Evolutionary conservation across 2,329 filamentous ascomycete species (phyloP).

Genomic region (Penicillium corylophilum): DNA sequence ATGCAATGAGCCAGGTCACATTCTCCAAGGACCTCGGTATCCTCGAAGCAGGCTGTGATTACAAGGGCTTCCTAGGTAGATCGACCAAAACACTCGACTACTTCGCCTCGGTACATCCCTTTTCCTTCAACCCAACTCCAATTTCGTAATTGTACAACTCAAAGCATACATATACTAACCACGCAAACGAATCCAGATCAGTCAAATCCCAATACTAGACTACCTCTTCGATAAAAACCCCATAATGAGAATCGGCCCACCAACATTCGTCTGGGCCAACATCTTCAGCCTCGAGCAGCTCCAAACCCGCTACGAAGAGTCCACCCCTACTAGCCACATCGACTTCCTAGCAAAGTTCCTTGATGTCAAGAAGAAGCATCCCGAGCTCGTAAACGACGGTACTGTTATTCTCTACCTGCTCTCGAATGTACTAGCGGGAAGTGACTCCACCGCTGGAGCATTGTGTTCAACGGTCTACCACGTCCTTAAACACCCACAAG

Average conservation of each 20-base stretch:
- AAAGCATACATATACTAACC: neutral
- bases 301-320: slow-evolving; percentile 10
- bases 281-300: slow-evolving; percentile 22
- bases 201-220: slow-evolving; percentile 28
- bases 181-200: slow-evolving; percentile 6
- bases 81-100: slow-evolving; percentile 22
- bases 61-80: slow-evolving; percentile 16
- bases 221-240: slow-evolving; percentile 32
- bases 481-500: slow-evolving; percentile 16
- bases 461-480: slow-evolving; percentile 31
- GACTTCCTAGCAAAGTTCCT: slow-evolving; percentile 47
- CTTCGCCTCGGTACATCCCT: slow-evolving; percentile 14
- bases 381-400: slow-evolving; percentile 37
- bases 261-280: slow-evolving; percentile 18
- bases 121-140: too few relatives aligned
- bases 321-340: slow-evolving; percentile 5
- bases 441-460: slow-evolving; percentile 40
- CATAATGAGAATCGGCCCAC: slow-evolving; percentile 25
- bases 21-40: slow-evolving; percentile 26
- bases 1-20: slow-evolving; percentile 20
- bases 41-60: slow-evolving; percentile 21
- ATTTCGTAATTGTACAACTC: neutral
- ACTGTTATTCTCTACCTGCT: slow-evolving; percentile 39
- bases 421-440: slow-evolving; percentile 37
- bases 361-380: slow-evolving; percentile 35